A percentile compares a stretch with the other conserved stretches of the same genome.
These are phyloP conservation scores for Globisporangium lucens DNA, from an alignment of 352 stramenopile species.

Conservation along the genomic window DNA sequence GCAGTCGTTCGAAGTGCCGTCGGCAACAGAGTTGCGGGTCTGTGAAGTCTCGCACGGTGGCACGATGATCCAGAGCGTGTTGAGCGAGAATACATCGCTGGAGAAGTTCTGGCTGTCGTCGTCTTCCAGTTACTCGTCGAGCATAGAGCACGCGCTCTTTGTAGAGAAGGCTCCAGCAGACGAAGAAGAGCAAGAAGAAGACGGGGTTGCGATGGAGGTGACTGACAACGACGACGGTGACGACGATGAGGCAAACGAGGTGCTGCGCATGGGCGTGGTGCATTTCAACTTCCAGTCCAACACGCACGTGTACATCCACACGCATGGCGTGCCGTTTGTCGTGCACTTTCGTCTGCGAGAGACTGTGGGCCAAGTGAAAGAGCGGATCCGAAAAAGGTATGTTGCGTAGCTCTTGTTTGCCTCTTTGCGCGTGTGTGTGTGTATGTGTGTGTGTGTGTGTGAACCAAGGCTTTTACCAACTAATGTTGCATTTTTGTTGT, in stretches of 20 bases:
- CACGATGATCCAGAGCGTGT: constrained; percentile 43
- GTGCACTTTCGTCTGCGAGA: constrained; percentile 66
- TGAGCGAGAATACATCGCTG: constrained; percentile 39
- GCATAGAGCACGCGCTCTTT: constrained; percentile 45
- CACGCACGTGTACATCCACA: constrained; percentile 64
- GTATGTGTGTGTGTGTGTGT: neutral
- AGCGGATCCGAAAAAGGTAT: constrained; percentile 64
- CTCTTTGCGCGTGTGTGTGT: neutral
- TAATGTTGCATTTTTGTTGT: constrained; percentile 4
- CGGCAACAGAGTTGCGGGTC: constrained; percentile 39
- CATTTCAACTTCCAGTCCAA: constrained; percentile 72
- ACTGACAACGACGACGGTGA: neutral
- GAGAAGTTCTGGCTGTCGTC: constrained; percentile 44
- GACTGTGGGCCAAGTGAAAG: constrained; percentile 62
- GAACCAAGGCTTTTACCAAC: neutral
- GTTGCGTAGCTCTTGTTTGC: neutral
- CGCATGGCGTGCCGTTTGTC: constrained; percentile 65
- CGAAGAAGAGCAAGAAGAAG: constrained; percentile 1
- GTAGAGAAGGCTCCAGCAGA: constrained; percentile 49
- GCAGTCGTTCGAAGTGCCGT: constrained; percentile 37
- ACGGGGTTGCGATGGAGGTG: neutral
- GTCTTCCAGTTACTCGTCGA: constrained; percentile 22
- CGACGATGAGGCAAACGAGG: constrained; percentile 22
- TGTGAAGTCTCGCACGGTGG: constrained; percentile 66
- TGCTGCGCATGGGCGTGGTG: constrained; percentile 58